A percentile compares a stretch with the other conserved stretches of the same genome.
These are phyloP conservation scores for Irpex sp. DNA, from an alignment of 1,284 basidiomycete genomes.

Conservation along the genomic window DNA sequence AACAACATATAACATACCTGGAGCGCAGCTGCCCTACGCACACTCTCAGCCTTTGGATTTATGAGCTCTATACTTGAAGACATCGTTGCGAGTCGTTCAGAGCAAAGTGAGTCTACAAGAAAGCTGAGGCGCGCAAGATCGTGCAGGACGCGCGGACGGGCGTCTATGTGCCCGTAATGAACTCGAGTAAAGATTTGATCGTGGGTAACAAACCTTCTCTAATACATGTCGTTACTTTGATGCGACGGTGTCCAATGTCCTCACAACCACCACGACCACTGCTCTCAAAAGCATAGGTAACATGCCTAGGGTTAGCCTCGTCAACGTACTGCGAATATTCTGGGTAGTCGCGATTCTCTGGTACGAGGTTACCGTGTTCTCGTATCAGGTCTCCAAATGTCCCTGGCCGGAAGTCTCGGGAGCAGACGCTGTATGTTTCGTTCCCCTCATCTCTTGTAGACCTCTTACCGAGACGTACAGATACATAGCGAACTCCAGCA, in stretches of 20 bases:
- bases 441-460: conserved; percentile 22
- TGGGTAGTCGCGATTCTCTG: conserved; percentile 61
- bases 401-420: conserved; percentile 51
- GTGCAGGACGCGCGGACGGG: background rate
- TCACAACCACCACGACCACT: background rate
- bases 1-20: conserved; percentile 59
- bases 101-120: conserved; percentile 5
- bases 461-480: conserved; percentile 6
- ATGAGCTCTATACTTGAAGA: conserved; percentile 87
- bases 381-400: conserved; percentile 45
- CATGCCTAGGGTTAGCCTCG: conserved; percentile 11
- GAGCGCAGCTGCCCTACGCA: conserved; percentile 87
- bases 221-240: background rate
- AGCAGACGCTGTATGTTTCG: background rate
- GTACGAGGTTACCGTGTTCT: conserved; percentile 70
- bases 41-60: conserved; percentile 94
- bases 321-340: conserved; percentile 37
- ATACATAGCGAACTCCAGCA: conserved; percentile 23
- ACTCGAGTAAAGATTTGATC: background rate
- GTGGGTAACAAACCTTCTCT: background rate
- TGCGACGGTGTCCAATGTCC: background rate
- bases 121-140: background rate
- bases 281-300: background rate
- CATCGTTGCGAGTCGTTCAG: conserved; percentile 35
- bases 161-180: background rate